phyloP scores from a whole-genome alignment of 2,329 filamentous ascomycete species.

The Aureobasidium sp. region DNA sequence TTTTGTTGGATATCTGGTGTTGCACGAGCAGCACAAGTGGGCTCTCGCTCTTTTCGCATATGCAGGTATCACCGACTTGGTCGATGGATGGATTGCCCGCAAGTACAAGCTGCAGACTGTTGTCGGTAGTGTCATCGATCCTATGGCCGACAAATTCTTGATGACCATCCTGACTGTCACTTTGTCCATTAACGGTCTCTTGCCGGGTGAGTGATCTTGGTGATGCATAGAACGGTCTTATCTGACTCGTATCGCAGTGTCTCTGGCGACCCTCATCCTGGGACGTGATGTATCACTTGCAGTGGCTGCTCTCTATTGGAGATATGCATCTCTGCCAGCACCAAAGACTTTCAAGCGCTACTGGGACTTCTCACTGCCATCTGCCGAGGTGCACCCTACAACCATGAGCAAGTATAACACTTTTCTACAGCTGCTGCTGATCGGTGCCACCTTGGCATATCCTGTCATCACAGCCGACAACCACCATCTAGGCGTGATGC shows the following conservation, averaged over 20 bases:
- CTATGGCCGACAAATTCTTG: slow-evolving; percentile 91
- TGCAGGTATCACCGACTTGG: slow-evolving; percentile 81
- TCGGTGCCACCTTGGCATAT: slow-evolving; percentile 75
- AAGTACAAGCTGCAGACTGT: slow-evolving; percentile 85
- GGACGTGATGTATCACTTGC: slow-evolving; percentile 79
- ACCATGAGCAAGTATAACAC: slow-evolving; percentile 87
- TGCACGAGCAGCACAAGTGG: slow-evolving; percentile 71
- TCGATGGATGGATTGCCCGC: slow-evolving; percentile 91
- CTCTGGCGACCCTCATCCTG: slow-evolving; percentile 83
- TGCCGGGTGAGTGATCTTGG: slow-evolving; percentile 56
- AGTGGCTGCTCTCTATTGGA: slow-evolving; percentile 85
- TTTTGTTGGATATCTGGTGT: slow-evolving; percentile 77
- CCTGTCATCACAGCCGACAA: slow-evolving; percentile 53
- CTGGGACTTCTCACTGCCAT: slow-evolving; percentile 94
- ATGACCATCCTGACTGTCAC: slow-evolving; percentile 91
- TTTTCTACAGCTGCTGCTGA: slow-evolving; percentile 77
- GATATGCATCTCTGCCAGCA: slow-evolving; percentile 86
- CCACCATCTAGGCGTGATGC: slow-evolving; percentile 22
- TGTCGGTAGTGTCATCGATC: slow-evolving; percentile 88
- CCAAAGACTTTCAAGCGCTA: slow-evolving; percentile 90
- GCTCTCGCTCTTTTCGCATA: slow-evolving; percentile 86
- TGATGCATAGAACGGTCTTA: not conserved
- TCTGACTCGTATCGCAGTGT: slow-evolving; percentile 49
- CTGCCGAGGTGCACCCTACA: slow-evolving; percentile 75
- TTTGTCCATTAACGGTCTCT: slow-evolving; percentile 70